Conservation (phyloP, 2,329 filamentous ascomycete genomes). For the Aspergillus chevalieri region DNA sequence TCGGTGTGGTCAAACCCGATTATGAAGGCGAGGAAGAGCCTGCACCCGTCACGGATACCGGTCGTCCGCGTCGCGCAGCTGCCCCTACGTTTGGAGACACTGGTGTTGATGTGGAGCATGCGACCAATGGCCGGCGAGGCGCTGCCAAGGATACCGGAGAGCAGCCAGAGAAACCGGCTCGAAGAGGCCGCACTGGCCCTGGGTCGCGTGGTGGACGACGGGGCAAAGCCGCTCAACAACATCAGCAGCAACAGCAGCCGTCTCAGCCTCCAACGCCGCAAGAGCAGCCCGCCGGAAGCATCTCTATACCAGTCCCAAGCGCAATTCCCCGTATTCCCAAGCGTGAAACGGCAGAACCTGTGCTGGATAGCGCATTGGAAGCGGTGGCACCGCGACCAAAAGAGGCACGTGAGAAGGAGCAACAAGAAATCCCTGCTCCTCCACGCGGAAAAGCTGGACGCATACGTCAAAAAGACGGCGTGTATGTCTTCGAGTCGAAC, state of each 20-base stretch:
- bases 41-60: slow-evolving; percentile 44
- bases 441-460: slow-evolving; percentile 24
- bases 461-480: slow-evolving; percentile 26
- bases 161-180: slow-evolving; percentile 27
- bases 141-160: slow-evolving; percentile 28
- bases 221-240: slow-evolving; percentile 27
- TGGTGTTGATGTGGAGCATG: slow-evolving; percentile 25
- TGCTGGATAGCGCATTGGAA: slow-evolving; percentile 14
- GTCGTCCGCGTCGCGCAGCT: slow-evolving; percentile 44
- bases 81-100: slow-evolving; percentile 45
- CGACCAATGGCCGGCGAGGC: slow-evolving; percentile 27
- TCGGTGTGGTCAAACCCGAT: slow-evolving; percentile 38
- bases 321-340: slow-evolving; percentile 21
- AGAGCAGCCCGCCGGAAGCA: slow-evolving; percentile 6
- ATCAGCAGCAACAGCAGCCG: slow-evolving; percentile 23
- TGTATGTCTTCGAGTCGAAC: slow-evolving; percentile 31
- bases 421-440: slow-evolving; percentile 7
- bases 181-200: slow-evolving; percentile 28
- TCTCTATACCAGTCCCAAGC: slow-evolving; percentile 4
- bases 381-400: slow-evolving; percentile 14
- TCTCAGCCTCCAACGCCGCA: slow-evolving; percentile 5
- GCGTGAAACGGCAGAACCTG: slow-evolving; percentile 17
- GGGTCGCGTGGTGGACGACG: slow-evolving; percentile 31
- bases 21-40: slow-evolving; percentile 41
- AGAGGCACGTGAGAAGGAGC: slow-evolving; percentile 24